A percentile compares a stretch with the other conserved stretches of the same genome.
Evolutionary conservation across 805 yeast genomes (phyloP).

Genomic region (Metschnikowia henanensis): DNA sequence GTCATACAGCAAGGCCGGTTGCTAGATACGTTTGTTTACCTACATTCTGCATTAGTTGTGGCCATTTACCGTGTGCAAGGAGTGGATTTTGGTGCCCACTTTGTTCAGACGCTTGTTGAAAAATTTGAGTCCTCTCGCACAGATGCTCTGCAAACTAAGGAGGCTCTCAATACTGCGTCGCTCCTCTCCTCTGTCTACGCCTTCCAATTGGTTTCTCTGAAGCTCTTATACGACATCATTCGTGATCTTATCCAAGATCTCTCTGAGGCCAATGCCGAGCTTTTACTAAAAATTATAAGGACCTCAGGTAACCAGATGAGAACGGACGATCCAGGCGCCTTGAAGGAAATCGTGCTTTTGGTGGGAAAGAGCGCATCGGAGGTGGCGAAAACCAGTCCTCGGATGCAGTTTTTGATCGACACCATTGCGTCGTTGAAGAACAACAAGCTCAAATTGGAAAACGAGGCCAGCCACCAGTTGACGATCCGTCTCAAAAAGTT

Average conservation of each 20-base stretch:
- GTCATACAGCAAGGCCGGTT: constrained; percentile 62
- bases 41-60: constrained; percentile 75
- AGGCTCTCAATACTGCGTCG: constrained; percentile 66
- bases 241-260: constrained; percentile 51
- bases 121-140: constrained; percentile 49
- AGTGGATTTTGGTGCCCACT: constrained; percentile 84
- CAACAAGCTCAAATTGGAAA: constrained; percentile 63
- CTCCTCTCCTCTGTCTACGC: constrained; percentile 75
- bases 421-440: constrained; percentile 83
- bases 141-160: constrained; percentile 35
- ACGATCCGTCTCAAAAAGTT: constrained; percentile 62
- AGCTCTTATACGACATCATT: constrained; percentile 76
- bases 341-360: constrained; percentile 71
- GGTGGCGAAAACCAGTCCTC: constrained; percentile 43
- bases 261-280: constrained; percentile 73
- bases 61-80: constrained; percentile 81
- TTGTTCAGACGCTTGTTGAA: constrained; percentile 80
- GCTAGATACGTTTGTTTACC: constrained; percentile 73
- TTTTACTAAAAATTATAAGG: constrained; percentile 68
- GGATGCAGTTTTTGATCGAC: constrained; percentile 83
- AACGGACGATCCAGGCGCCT: constrained; percentile 83
- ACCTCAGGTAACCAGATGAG: constrained; percentile 84
- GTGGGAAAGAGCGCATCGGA: constrained; percentile 37
- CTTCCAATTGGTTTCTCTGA: constrained; percentile 73
- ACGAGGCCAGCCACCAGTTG: constrained; percentile 52